These are phyloP conservation scores for Circinella umbellata DNA, from an alignment of 371 early-diverging fungal genomes.

Conservation along the genomic window DNA sequence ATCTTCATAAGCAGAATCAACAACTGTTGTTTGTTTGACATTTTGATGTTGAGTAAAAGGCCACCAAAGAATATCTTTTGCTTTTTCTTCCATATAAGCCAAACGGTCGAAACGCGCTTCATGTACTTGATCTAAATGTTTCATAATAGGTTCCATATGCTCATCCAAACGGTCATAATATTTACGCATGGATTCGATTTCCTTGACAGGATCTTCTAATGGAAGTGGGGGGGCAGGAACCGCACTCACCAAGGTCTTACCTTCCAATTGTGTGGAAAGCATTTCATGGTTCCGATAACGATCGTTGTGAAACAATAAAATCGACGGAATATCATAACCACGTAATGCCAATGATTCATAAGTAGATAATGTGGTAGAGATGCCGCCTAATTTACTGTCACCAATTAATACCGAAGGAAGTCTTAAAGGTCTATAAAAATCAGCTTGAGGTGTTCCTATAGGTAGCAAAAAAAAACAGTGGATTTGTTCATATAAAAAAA, in stretches of 20 bases:
- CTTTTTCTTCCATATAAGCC: slow-evolving; percentile 62
- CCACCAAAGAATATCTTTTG: slow-evolving; percentile 75
- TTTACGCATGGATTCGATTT: slow-evolving; percentile 54
- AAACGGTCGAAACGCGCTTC: slow-evolving; percentile 60
- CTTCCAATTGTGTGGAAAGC: slow-evolving; percentile 23
- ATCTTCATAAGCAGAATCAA: slow-evolving; percentile 81
- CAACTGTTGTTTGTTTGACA: slow-evolving; percentile 71
- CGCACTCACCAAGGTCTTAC: slow-evolving; percentile 29
- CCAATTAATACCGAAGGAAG: slow-evolving; percentile 78
- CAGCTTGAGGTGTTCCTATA: slow-evolving; percentile 69
- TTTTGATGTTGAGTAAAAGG: slow-evolving; percentile 83
- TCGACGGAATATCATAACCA: slow-evolving; percentile 75
- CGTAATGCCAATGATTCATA: slow-evolving; percentile 73
- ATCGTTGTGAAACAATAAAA: slow-evolving; percentile 69
- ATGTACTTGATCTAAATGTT: slow-evolving; percentile 54
- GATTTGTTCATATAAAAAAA: too few relatives aligned
- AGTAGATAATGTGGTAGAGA: slow-evolving; percentile 79
- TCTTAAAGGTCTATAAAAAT: slow-evolving; percentile 75
- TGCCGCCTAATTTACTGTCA: slow-evolving; percentile 79
- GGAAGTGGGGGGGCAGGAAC: slow-evolving; percentile 61
- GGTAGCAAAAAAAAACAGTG: too few relatives aligned
- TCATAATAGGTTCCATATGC: slow-evolving; percentile 50
- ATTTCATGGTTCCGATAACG: slow-evolving; percentile 68
- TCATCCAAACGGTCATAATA: slow-evolving; percentile 65
- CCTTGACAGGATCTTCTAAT: slow-evolving; percentile 45